These are phyloP conservation scores for Lathyrus oleraceus DNA, from an alignment of 306 rosid species.

Conservation along the genomic window DNA sequence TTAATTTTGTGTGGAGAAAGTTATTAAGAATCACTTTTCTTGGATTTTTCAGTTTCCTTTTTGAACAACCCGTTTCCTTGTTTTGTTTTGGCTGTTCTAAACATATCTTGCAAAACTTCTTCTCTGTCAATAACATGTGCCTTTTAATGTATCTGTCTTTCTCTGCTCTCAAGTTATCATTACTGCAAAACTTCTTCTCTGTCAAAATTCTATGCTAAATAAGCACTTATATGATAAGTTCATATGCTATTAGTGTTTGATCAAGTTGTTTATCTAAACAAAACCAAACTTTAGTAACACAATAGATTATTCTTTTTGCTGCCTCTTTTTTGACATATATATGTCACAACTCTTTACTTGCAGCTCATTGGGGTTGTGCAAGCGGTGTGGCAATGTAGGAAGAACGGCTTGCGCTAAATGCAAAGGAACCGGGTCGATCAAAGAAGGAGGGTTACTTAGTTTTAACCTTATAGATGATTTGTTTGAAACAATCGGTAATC, in stretches of 20 bases:
- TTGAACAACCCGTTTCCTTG: no score
- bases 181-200: no score
- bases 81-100: no score
- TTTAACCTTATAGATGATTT: conserved; percentile 47
- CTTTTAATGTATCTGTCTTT: no score
- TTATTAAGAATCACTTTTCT: no score
- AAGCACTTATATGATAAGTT: background rate
- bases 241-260: background rate
- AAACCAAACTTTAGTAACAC: background rate
- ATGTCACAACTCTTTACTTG: conserved; percentile 18
- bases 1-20: no score
- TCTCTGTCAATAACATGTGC: no score
- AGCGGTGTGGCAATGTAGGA: conserved; percentile 75
- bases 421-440: conserved; percentile 66
- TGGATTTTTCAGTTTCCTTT: no score
- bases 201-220: no score
- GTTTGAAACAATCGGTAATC: conserved; percentile 47
- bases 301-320: background rate
- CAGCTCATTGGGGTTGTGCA: conserved; percentile 87
- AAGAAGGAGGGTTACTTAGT: conserved; percentile 58
- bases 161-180: no score
- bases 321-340: conserved; percentile 7
- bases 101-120: no score
- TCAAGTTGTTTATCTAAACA: background rate
- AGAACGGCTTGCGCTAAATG: conserved; percentile 75